phyloP scores from a whole-genome alignment of 169 alveolate species.

The Cryptosporidium canis region DNA sequence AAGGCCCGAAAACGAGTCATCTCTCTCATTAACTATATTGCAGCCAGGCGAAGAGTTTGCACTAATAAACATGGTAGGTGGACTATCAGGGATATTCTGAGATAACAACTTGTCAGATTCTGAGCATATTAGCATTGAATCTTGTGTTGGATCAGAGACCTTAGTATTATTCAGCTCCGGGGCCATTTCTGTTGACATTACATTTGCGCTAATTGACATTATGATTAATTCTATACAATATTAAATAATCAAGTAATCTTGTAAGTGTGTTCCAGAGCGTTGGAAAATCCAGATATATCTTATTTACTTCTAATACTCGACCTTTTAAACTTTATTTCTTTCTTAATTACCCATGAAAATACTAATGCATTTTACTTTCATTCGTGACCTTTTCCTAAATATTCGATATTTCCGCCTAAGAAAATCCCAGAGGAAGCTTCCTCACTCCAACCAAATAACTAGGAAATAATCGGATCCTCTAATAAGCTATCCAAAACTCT shows the following conservation, averaged over 20 bases:
- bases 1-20: constrained; percentile 3
- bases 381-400: not conserved
- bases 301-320: not conserved
- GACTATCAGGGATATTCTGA: constrained; percentile 62
- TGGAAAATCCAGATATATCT: not conserved
- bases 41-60: constrained; percentile 56
- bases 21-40: constrained; percentile 21
- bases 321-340: not conserved
- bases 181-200: not conserved
- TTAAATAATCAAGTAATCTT: not conserved
- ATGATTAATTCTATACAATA: not conserved
- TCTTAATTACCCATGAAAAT: not conserved
- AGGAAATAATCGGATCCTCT: not conserved
- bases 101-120: not conserved
- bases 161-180: not conserved
- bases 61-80: constrained; percentile 53
- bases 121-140: not conserved
- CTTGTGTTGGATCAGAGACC: not conserved
- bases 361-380: not conserved
- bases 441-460: not conserved
- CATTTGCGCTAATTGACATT: constrained; percentile 13
- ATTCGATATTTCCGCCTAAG: not conserved
- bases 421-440: not conserved
- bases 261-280: not conserved
- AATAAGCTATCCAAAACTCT: not conserved